Base-by-base conservation (phyloP, 2,329 filamentous ascomycete species). In the Cladosporium sp. region DNA sequence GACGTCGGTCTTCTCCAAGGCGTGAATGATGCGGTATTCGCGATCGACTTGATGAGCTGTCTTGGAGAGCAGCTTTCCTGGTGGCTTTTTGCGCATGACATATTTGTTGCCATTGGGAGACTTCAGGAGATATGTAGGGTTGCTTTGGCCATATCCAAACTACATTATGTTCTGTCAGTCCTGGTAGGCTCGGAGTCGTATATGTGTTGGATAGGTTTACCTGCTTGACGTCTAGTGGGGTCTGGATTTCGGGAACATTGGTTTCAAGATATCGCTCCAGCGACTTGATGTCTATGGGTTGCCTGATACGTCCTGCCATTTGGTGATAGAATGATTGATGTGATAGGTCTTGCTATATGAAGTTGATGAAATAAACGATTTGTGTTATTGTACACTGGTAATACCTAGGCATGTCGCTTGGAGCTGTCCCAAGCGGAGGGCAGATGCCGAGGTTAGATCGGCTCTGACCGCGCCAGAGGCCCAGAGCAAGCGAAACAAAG, bases 101-200 rank as follows among this genome's bases (percentile, higher is more conserved):
- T 85, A 95, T 65, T 84, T 83, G 59, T 75, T 69, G 45, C 83
- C 82, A 65, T 83, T 77, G 57, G 82, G 76, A 46, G 83, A 83
- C 13, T 84, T 95, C 63, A 97, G 78, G 63, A 92, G 88, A 72
- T 97, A 98, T 2, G 93, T 98, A 38, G 93, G 93, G 67, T 97
- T 98, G 52, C 89, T 95, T 72, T 97, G 93, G 53, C 93, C 93
- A 68, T 94, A 97, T 62, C 91, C 89, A 67, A 97, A 98, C 88
- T 97, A 63, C 30, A 43, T 13, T 38, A 5, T 27, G 3, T 27
- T 13, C 32, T 16, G 35, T 50, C 36, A 51, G 42, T 49, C 38
- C 41, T 36, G 18, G n/a, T 40, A 43, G 7, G 15, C 20, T 18
- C 36, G 27, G 18, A 20, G 42, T 42, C 42, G 46, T 11, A 49